phyloP scores from a whole-genome alignment of 2,329 filamentous ascomycete species.

The Curvularia sp. region DNA sequence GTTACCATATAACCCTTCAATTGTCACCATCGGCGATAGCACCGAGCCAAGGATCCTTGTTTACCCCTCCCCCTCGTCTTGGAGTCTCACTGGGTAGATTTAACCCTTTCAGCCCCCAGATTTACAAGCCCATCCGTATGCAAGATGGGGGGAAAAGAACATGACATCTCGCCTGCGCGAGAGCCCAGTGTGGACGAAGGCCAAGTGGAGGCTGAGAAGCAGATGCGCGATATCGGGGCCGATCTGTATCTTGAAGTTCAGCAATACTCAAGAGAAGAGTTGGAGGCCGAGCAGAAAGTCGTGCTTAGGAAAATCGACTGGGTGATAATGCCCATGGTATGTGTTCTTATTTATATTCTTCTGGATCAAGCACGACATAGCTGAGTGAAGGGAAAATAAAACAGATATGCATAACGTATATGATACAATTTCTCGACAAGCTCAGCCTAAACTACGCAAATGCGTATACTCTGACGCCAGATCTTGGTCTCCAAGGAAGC shows the following conservation, averaged over 20 bases:
- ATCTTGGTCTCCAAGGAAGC: slow-evolving; percentile 47
- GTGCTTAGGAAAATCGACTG: slow-evolving; percentile 57
- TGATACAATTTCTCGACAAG: slow-evolving; percentile 58
- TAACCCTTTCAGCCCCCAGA: background rate
- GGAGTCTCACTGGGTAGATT: background rate
- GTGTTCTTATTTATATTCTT: too few relatives aligned
- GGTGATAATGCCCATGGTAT: slow-evolving; percentile 58
- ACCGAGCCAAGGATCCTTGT: background rate
- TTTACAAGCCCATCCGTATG: background rate
- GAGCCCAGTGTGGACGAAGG: slow-evolving; percentile 41
- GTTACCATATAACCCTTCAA: background rate
- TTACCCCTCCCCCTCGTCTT: background rate
- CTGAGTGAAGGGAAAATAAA: background rate
- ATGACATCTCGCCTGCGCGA: slow-evolving; percentile 30
- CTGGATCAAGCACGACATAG: background rate
- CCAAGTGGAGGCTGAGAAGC: slow-evolving; percentile 40
- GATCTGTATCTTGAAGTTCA: slow-evolving; percentile 56
- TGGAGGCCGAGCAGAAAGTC: slow-evolving; percentile 53
- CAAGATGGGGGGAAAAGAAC: slow-evolving; percentile 35
- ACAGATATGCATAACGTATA: slow-evolving; percentile 54
- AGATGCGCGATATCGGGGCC: slow-evolving; percentile 55
- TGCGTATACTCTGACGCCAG: slow-evolving; percentile 48
- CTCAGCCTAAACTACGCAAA: slow-evolving; percentile 53
- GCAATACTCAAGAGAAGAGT: slow-evolving; percentile 54
- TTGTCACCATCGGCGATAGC: background rate